Evolutionary conservation across 2,329 filamentous ascomycete species (phyloP).

Genomic region (Colletotrichum cordylinicola): DNA sequence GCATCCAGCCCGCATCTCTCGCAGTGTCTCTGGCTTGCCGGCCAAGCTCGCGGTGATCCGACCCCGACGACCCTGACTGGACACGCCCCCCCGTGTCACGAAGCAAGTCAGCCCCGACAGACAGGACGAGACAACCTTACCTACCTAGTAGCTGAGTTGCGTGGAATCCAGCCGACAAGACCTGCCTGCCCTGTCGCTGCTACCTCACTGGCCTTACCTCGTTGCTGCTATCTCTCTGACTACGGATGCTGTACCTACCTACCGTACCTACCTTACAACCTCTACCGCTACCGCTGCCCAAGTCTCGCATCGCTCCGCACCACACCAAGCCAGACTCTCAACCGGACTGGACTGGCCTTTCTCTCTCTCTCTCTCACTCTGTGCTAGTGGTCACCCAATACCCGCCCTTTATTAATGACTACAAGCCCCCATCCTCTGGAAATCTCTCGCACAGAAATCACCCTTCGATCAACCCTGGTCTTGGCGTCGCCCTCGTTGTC

Average conservation of each 20-base stretch:
- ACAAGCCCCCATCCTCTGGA: neutral
- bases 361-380: neutral
- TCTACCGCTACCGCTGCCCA: neutral
- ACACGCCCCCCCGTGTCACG: neutral
- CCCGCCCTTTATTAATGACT: slow-evolving; percentile 8
- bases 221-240: neutral
- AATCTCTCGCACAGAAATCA: neutral
- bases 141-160: neutral
- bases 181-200: neutral
- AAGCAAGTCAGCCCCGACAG: neutral
- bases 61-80: neutral
- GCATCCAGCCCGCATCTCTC: neutral
- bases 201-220: neutral
- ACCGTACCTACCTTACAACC: neutral
- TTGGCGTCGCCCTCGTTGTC: neutral
- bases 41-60: neutral
- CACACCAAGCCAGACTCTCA: neutral
- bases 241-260: neutral
- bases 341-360: neutral
- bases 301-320: neutral
- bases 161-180: neutral
- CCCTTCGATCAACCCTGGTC: neutral
- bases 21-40: neutral
- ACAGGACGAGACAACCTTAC: neutral
- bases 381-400: neutral